Conservation (phyloP, 2,329 filamentous ascomycete genomes). For the Clonostachys rosea region DNA sequence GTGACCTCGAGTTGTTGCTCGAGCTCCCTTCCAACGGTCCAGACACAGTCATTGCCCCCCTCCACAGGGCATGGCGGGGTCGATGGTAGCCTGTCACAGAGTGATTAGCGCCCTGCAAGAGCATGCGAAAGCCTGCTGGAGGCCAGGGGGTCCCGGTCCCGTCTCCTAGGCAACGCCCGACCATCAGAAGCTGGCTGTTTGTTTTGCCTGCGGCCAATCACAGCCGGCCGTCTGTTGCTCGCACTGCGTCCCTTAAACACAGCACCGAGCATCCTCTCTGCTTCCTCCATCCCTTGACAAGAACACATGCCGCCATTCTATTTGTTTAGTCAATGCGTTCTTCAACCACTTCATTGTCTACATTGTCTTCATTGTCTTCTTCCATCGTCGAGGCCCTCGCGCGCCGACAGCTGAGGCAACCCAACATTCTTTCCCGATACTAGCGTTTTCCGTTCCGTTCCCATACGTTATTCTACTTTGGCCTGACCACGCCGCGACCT, state of each 20-base stretch:
- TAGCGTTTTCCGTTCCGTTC: no score
- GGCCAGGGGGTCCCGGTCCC: neutral
- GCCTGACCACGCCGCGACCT: no score
- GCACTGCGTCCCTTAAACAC: neutral
- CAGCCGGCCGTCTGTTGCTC: neutral
- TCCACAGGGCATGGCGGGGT: no score
- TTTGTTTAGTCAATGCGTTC: neutral
- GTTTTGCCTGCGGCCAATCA: neutral
- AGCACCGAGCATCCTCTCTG: neutral
- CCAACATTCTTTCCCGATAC: no score
- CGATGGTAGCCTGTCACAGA: constrained; percentile 1
- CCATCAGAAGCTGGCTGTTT: constrained; percentile 1
- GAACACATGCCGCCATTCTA: neutral
- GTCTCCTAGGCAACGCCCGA: constrained; percentile 1
- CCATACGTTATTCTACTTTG: no score
- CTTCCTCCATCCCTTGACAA: neutral
- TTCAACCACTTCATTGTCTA: neutral
- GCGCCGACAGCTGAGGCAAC: no score
- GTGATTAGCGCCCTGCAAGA: neutral
- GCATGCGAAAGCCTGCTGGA: neutral
- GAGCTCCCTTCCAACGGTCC: no score
- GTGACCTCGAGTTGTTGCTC: no score
- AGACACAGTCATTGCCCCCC: no score
- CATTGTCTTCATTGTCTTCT: no score
- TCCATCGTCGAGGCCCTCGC: no score